Evolutionary conservation across 768 basidiomycete genomes (phyloP), one percentile per base, ranked within the genome.

Genomic region (Kwoniella sp.): DNA sequence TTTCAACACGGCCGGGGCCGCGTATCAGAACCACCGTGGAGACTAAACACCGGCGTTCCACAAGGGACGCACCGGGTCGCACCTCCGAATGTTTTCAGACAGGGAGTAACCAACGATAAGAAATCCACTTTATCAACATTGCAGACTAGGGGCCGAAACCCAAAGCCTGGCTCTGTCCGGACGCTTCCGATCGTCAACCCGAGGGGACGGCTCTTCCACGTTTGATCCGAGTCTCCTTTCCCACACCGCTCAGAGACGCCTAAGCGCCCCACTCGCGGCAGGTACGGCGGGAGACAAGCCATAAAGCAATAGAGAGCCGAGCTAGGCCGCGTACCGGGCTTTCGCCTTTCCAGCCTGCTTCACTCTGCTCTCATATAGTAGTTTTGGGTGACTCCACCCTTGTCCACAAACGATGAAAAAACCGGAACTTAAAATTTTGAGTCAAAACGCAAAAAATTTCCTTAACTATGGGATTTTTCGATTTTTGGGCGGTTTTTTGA

Each of bases 71-170:
- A 67, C 68, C 76, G 59, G 67, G 79, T 67, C 73, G 81, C 65
- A 79, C 74, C 78, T 77, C 74, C 82, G 57, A 82, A 63, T 79
- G 75, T 72, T 77, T 80, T 72, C 65, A 71, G 79, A 72, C 81
- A 72, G 71, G 73, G 73, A 72, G 67, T 82, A 73, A 77, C 79
- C 77, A 82, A 77, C 71, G 70, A 78, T 78, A 79, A 82, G 68
- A 61, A 82, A 81, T 76, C 80, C 81, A 80, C 81, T 79, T 68
- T 69, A 63, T 68, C 67, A 60, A 38, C 61, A 48, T 55, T 66
- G 70, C 70, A 65, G 52, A 60, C 67, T 64, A 37, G 23, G 30
- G 52, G 47, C 30, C 56, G 34, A 56, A 52, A 48, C 63, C 48
- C n/a, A 11, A 1, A 52, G 57, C 57, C 64, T 29, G 57, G 58